These are phyloP conservation scores for Collybia sp. DNA, from an alignment of 768 basidiomycete species.

Conservation along the genomic window DNA sequence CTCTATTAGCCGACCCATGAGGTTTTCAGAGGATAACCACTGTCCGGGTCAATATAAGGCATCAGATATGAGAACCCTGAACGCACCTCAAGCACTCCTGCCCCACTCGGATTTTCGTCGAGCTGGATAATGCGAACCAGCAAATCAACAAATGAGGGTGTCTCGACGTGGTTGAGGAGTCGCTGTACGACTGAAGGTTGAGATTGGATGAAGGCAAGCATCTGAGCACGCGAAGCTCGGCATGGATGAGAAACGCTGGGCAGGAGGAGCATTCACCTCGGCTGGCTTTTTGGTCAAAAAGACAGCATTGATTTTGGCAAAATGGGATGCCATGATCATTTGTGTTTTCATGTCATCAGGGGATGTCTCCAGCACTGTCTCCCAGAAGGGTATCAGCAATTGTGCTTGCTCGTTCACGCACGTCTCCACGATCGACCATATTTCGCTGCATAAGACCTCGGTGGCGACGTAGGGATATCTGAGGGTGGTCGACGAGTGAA, in stretches of 20 bases:
- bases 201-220: constrained; percentile 86
- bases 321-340: constrained; percentile 86
- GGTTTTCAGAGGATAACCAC: constrained; percentile 85
- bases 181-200: constrained; percentile 81
- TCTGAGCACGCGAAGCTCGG: constrained; percentile 46
- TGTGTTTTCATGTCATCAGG: constrained; percentile 85
- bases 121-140: constrained; percentile 86
- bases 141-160: constrained; percentile 88
- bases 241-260: constrained; percentile 17
- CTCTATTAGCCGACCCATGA: constrained; percentile 77
- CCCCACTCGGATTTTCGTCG: constrained; percentile 77
- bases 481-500: constrained; percentile 1
- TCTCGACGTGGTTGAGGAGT: constrained; percentile 80
- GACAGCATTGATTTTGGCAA: constrained; percentile 89
- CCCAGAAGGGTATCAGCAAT: constrained; percentile 88
- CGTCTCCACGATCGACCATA: constrained; percentile 93
- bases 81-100: constrained; percentile 85
- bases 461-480: constrained; percentile 93
- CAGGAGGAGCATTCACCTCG: constrained; percentile 59
- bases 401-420: constrained; percentile 69
- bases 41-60: constrained; percentile 23
- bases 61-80: constrained; percentile 16
- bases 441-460: constrained; percentile 92
- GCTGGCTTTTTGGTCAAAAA: constrained; percentile 85
- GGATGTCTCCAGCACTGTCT: constrained; percentile 73